These are phyloP conservation scores for Penicillium verhagenii DNA, from an alignment of 495 filamentous ascomycete species.

Conservation along the genomic window DNA sequence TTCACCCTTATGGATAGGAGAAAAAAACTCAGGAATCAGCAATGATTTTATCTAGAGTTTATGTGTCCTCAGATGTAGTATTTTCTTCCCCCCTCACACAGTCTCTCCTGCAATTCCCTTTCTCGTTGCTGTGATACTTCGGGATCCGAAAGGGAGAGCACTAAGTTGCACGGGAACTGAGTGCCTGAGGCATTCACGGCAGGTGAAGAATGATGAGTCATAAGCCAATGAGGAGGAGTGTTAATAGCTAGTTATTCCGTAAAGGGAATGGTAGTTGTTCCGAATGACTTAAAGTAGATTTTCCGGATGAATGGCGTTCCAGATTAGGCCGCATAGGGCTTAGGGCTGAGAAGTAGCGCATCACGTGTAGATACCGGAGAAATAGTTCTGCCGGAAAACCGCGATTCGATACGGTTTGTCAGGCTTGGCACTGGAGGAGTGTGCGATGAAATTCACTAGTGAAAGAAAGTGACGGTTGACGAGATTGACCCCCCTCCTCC, in stretches of 20 bases:
- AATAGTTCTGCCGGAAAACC: slow-evolving; percentile 24
- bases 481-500: slow-evolving; percentile 38
- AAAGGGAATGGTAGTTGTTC: too few species aligned
- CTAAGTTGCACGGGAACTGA: background rate
- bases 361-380: slow-evolving; percentile 40
- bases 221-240: too few species aligned
- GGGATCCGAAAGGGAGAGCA: slow-evolving; percentile 1
- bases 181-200: slow-evolving; percentile 10
- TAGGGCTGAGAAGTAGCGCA: slow-evolving; percentile 25
- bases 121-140: slow-evolving; percentile 1
- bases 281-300: background rate
- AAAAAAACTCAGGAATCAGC: background rate
- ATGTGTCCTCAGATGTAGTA: background rate
- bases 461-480: slow-evolving; percentile 39
- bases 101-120: background rate
- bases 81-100: slow-evolving; percentile 4
- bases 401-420: slow-evolving; percentile 25
- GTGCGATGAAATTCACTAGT: slow-evolving; percentile 51
- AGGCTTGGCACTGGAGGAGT: slow-evolving; percentile 44
- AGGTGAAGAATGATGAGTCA: slow-evolving; percentile 2
- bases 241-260: too few species aligned
- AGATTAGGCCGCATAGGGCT: slow-evolving; percentile 8
- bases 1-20: background rate
- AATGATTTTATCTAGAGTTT: background rate
- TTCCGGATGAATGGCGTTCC: background rate